Base-by-base conservation (phyloP, 106 monocot species). In the Phalaenopsis equestris region DNA sequence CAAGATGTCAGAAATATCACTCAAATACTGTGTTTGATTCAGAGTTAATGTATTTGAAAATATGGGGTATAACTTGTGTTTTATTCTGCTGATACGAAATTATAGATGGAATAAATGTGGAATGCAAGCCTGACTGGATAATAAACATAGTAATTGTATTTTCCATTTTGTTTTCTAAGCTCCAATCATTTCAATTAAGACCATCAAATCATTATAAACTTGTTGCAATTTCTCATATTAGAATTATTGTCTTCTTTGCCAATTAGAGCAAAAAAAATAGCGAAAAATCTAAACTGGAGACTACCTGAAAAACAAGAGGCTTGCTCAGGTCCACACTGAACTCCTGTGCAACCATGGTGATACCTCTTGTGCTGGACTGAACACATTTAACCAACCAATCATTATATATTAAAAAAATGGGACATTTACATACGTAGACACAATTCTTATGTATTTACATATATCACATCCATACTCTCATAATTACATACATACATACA, bases 281-380 rank as follows among this genome's bases (percentile, higher is more conserved):
- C 1, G 30, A 30, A 52, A 77, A 55, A 24, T 48, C 55, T 16
- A 41, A 67, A 1, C 10, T 55, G 30, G 61, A 19, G 24, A 41
- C 14, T 84, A 91, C 94, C 94, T 94, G 94, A 83, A 92, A 92
- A 70, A 92, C 91, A 72, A 92, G 90, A 48, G 94, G 94, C 85
- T 94, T 94, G 41, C 80, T 83, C 76, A 94, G 81, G 82, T 94
- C 91, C 39, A 92, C 94, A 4, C 77, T 90, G 81, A 84, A 94
- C 55, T 81, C 88, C 75, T 87, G 80, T 9, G 90, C 88, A 81
- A 90, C 90, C 94, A 94, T 94, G 19, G 76, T 81, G 82, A 56
- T 37, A 56, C 30, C 30, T 56, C 8, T 15, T 55, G 49, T 74
- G 16, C 74, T 74, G 42, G 42, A 19, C 43, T 5, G 42, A 19